Conservation (phyloP, 169 alveolate genomes). For the Plasmodium yoelii region DNA sequence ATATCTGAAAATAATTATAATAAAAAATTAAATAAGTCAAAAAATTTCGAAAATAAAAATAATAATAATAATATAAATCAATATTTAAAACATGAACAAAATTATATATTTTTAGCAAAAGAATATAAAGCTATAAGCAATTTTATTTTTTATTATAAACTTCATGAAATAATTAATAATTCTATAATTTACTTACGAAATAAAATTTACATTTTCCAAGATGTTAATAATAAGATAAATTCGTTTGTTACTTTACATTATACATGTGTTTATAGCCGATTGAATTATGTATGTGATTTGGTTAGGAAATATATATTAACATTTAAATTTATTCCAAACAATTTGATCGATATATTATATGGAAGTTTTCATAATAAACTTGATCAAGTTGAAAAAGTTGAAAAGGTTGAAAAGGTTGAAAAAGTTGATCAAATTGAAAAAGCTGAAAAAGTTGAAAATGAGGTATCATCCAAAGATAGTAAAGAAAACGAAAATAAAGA, state of each 20-base stretch:
- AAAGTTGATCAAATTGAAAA: no score
- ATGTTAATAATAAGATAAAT: conserved; percentile 21
- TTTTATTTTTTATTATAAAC: conserved; percentile 26
- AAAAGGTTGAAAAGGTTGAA: no score
- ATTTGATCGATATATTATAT: background rate
- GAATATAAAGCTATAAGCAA: conserved; percentile 34
- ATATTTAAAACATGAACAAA: conserved; percentile 20
- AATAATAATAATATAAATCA: background rate
- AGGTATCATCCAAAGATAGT: no score
- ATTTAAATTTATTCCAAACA: conserved; percentile 5
- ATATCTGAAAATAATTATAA: background rate
- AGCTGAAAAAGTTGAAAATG: no score
- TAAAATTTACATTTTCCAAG: conserved; percentile 41
- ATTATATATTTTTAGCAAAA: background rate
- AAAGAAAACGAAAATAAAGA: background rate
- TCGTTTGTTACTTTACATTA: conserved; percentile 43
- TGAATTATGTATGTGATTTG: conserved; percentile 1
- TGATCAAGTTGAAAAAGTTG: no score
- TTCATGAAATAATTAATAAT: conserved; percentile 26
- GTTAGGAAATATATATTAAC: conserved; percentile 14
- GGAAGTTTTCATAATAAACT: background rate
- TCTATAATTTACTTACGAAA: conserved; percentile 23
- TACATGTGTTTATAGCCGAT: conserved; percentile 25
- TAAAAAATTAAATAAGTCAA: conserved; percentile 10
- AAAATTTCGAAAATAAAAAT: conserved; percentile 3